Evolutionary conservation across 2,329 filamentous ascomycete genomes (phyloP), one percentile per base, ranked within the genome.

Genomic region (Leptographium lundbergii): DNA sequence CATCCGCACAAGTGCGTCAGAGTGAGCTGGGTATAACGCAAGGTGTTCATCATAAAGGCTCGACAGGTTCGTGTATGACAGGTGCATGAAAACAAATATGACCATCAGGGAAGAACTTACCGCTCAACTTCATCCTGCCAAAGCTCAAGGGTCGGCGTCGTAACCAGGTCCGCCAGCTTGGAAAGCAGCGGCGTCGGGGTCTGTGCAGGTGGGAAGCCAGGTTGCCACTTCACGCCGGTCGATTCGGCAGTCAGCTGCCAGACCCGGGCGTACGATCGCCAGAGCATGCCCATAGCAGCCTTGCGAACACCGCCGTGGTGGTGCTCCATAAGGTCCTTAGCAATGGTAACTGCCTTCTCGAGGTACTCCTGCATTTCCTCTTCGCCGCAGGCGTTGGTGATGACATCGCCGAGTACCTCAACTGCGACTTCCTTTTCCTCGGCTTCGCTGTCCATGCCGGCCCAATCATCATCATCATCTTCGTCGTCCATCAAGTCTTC

Each of bases 11-110:
- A 76, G 77, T 81, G 89, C 86, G 86, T 97, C 88, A 89, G 89
- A 96, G 91, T 96, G 92, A 96, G 91, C 91, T 96, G 91, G 91
- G 92, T 92, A 82, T 92, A 91, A 91, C 89, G 89, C 85, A 83
- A 77, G 74, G 78, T 82, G 79, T 75, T 96, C 91, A 96, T 96
- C 91, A 90, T 86, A 68, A 74, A 56, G 57, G 32, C 39, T 59
- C 25, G 59, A 57, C 39, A 24, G 61, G 57, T 9, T 45, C 19
- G 19, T 45, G 42, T 4, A 6, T 45, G 42, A 19, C 3, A 14
- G 17, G 42, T 14, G 65, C 63, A 57, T 59, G 63, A 60, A 48
- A 66, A 63, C 45, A 59, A 57, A 70, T 86, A 96, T 51, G 52
- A 89, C 90, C 70, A 87, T 29, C 24, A 53, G 14, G 13, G 4